Percentiles rank a stretch among this genome's conserved stretches.
phyloP scores from a whole-genome alignment of 768 basidiomycete genomes.

The Russula virescens region DNA sequence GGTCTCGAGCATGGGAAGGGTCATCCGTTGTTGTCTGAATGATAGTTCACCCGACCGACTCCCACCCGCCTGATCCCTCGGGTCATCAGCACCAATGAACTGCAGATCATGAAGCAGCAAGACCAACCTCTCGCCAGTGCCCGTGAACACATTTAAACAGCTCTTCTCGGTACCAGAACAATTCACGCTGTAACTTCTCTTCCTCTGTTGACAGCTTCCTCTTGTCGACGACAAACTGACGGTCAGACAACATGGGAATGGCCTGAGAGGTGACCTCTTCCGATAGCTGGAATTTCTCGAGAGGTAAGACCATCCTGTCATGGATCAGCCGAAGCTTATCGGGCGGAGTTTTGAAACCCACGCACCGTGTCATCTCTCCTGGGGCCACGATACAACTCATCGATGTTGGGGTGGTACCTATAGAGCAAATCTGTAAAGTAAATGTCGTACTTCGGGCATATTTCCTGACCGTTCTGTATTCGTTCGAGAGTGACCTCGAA shows the following conservation, averaged over 20 bases:
- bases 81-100: not conserved
- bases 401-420: conserved; percentile 39
- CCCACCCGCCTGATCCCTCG: conserved; percentile 61
- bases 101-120: not conserved
- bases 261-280: conserved; percentile 52
- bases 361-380: conserved; percentile 77
- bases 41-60: conserved; percentile 70
- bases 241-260: conserved; percentile 79
- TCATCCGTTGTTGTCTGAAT: conserved; percentile 71
- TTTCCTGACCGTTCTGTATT: conserved; percentile 48
- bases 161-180: conserved; percentile 96
- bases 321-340: conserved; percentile 4
- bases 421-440: not conserved
- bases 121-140: conserved; percentile 79
- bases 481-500: conserved; percentile 83
- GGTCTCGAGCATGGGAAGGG: conserved; percentile 71
- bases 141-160: conserved; percentile 64
- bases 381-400: conserved; percentile 69
- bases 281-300: conserved; percentile 62
- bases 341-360: conserved; percentile 7
- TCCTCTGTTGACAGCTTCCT: conserved; percentile 55
- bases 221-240: conserved; percentile 87
- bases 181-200: conserved; percentile 59
- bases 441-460: not conserved
- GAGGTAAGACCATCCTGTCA: conserved; percentile 57